Base-by-base conservation (phyloP, 2,329 filamentous ascomycete species). In the Delphinella strobiligena region DNA sequence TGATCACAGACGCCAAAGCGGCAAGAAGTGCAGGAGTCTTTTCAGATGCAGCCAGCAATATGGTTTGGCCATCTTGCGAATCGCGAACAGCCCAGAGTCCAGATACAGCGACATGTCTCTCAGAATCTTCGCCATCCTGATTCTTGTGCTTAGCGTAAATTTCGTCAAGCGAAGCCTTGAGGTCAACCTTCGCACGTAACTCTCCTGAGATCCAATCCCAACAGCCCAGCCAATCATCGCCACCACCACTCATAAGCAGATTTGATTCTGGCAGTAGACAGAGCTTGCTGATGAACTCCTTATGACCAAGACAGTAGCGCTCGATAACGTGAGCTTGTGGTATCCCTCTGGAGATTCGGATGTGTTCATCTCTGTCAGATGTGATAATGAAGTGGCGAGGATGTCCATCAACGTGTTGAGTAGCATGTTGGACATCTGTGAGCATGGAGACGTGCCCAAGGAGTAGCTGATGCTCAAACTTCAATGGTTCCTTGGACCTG, bases 381-480 rank as follows among this genome's bases (percentile, higher is more conserved):
- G 78, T 82, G 34, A 84, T 61, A 35, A 84, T 73, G 50, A 80
- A 82, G 37, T 58, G 65, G 39, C 69, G 67, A n/a, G 54, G 48
- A 29, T 59, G 59, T 14, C 58, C 58, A 44, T 77, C 44, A 49
- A 63, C 46, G 48, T 67, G 55, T 53, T 67, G 54, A n/a, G 62
- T 64, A 4, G 68, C 70, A 31, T 76, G 67, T 2, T 68, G 60
- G 37, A 95, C 58, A 52, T 85, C 80, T 1, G 88, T 95, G 36
- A 98, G 74, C 75, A 96, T 83, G 1, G 89, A 95, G 11, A 98
- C 91, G 61, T 98, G 91, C 10, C 91, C 91, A 1, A 98, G 75
- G 5, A 95, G 67, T 1, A 94, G 68, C 29, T 79, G 74, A 50
- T 86, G 75, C 50, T 86, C 80, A 55, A 93, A 93, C 34, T 61